A percentile compares a stretch with the other conserved stretches of the same genome.
Conservation (phyloP, 2,329 filamentous ascomycete genomes). For the Monilinia polystroma region DNA sequence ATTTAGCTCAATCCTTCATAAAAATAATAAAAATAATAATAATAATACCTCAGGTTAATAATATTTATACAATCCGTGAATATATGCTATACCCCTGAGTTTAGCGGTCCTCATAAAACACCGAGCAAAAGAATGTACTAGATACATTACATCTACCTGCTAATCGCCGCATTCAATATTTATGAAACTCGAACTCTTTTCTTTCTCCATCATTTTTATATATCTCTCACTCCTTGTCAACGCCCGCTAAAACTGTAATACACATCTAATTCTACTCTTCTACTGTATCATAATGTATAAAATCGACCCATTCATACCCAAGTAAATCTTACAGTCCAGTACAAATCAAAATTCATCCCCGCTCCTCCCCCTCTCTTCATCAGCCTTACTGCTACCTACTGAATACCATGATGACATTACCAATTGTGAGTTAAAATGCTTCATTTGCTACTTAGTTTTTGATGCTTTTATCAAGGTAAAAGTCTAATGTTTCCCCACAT, state of each 20-base stretch:
- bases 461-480: background rate
- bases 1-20: no score
- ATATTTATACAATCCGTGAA: background rate
- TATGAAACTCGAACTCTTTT: background rate
- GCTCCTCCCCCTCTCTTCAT: background rate
- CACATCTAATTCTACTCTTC: no score
- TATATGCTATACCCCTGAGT: background rate
- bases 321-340: no score
- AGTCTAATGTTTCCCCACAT: background rate
- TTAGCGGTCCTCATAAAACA: background rate
- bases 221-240: background rate
- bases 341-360: background rate
- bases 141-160: background rate
- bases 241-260: no score
- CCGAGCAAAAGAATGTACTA: background rate
- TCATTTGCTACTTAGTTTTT: background rate
- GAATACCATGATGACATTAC: background rate
- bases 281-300: no score
- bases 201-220: background rate
- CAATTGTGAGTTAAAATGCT: background rate
- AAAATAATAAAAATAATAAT: no score
- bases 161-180: background rate
- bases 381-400: background rate
- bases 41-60: background rate
- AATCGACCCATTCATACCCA: no score